A percentile compares a stretch with the other conserved stretches of the same genome.
Conservation (phyloP, 2,329 filamentous ascomycete species). For the Pyricularia pennisetigena region DNA sequence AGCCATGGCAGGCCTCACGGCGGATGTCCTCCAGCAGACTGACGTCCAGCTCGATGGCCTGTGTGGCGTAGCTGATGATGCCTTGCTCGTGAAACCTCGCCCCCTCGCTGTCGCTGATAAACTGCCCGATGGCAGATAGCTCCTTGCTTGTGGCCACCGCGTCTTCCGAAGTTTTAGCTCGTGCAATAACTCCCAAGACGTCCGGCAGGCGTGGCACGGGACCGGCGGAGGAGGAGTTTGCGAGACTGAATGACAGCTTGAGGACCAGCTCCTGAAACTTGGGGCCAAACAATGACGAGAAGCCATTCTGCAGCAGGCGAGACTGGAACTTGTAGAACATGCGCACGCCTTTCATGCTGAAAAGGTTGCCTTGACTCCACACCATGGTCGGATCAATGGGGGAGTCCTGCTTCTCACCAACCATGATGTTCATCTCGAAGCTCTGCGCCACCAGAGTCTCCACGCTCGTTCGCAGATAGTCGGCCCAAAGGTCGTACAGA, state of each 20-base stretch:
- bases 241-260: constrained; percentile 39
- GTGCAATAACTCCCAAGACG: constrained; percentile 30
- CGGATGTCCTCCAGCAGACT: constrained; percentile 42
- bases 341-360: constrained; percentile 38
- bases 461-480: constrained; percentile 36
- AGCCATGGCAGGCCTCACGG: constrained; percentile 40
- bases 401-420: constrained; percentile 26
- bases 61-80: constrained; percentile 38
- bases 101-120: constrained; percentile 33
- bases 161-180: constrained; percentile 32
- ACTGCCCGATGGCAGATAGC: constrained; percentile 37
- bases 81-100: constrained; percentile 41
- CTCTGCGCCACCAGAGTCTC: constrained; percentile 42
- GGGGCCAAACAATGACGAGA: constrained; percentile 37
- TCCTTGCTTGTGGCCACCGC: constrained; percentile 36
- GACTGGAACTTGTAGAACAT: constrained; percentile 44
- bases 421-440: constrained; percentile 42
- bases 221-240: constrained; percentile 25
- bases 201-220: constrained; percentile 29
- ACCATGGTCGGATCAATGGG: constrained; percentile 29
- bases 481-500: constrained; percentile 39
- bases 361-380: constrained; percentile 34
- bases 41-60: constrained; percentile 39
- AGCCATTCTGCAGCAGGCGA: constrained; percentile 38
- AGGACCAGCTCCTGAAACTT: constrained; percentile 43